These are phyloP conservation scores for Aurantiochytrium sp. DNA, from an alignment of 108 stramenopile species.

Conservation along the genomic window DNA sequence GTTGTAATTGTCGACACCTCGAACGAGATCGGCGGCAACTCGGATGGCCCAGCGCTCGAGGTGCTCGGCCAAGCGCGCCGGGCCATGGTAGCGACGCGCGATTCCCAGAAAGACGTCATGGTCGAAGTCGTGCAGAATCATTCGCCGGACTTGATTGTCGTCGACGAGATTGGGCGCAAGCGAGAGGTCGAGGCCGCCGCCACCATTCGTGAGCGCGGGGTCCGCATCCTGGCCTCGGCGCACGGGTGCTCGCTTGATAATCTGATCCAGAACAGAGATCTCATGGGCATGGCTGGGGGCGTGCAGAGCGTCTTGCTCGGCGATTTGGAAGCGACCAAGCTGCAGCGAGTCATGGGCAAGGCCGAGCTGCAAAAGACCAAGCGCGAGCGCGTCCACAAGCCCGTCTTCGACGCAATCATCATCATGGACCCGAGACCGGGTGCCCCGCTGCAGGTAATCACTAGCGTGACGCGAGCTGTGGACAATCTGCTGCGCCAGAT, in stretches of 20 bases:
- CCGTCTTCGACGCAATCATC: too few relatives aligned
- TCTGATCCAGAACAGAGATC: conserved; percentile 54
- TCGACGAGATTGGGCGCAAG: conserved; percentile 63
- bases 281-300: conserved; percentile 58
- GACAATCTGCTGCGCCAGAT: too few relatives aligned
- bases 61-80: not conserved
- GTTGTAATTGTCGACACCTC: not conserved
- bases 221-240: conserved; percentile 65
- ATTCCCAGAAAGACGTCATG: conserved; percentile 57
- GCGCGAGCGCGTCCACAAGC: too few relatives aligned
- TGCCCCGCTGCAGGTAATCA: too few relatives aligned
- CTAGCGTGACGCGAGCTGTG: too few relatives aligned
- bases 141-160: conserved; percentile 60
- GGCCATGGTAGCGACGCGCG: conserved; percentile 44
- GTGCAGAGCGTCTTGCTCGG: conserved; percentile 50
- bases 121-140: conserved; percentile 70
- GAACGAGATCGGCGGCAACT: not conserved
- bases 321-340: conserved; percentile 2
- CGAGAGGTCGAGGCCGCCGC: conserved; percentile 60
- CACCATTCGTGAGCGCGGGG: conserved; percentile 56
- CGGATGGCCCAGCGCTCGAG: not conserved
- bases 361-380: too few relatives aligned
- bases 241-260: conserved; percentile 56
- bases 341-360: too few relatives aligned
- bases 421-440: too few relatives aligned